Evolutionary conservation across 352 stramenopile species (phyloP).

Genomic region (Thalassiosira livingstoniorum): DNA sequence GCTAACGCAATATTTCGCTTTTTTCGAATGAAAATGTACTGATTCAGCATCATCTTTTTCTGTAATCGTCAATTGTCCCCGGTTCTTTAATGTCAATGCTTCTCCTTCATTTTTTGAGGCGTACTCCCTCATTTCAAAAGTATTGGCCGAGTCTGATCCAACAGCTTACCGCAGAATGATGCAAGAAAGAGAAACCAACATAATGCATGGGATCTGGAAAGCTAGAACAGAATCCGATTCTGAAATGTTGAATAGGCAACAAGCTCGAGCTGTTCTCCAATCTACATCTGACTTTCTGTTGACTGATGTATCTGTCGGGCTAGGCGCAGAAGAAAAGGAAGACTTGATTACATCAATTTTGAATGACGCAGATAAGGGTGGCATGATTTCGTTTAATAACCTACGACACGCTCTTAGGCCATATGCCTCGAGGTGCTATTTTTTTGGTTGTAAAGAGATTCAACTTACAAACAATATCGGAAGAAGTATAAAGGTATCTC

Average conservation of each 20-base stretch:
- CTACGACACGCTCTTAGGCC: slow-evolving; percentile 19
- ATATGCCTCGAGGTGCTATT: slow-evolving; percentile 43
- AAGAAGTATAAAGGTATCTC: slow-evolving; percentile 31
- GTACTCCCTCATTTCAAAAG: slow-evolving; percentile 39
- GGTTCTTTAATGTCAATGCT: slow-evolving; percentile 55
- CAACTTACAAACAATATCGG: slow-evolving; percentile 36
- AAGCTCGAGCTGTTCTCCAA: slow-evolving; percentile 26
- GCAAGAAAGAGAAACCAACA: slow-evolving; percentile 23
- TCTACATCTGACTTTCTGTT: slow-evolving; percentile 32
- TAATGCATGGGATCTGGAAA: slow-evolving; percentile 55
- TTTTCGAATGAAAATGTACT: no score
- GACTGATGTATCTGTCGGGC: slow-evolving; percentile 31
- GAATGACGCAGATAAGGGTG: slow-evolving; percentile 10
- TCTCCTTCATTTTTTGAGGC: slow-evolving; percentile 53
- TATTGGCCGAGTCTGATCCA: slow-evolving; percentile 33
- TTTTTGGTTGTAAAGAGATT: slow-evolving; percentile 41
- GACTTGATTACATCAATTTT: slow-evolving; percentile 17
- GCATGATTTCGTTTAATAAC: slow-evolving; percentile 38
- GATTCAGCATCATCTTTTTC: slow-evolving; percentile 33
- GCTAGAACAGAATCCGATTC: slow-evolving; percentile 36
- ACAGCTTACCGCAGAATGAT: slow-evolving; percentile 32
- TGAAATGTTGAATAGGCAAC: slow-evolving; percentile 23
- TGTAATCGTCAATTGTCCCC: slow-evolving; percentile 39
- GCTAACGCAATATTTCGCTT: no score
- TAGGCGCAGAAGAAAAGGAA: slow-evolving; percentile 22